These are phyloP conservation scores for Trichoderma reesei DNA, from an alignment of 495 filamentous ascomycete genomes.

Conservation along the genomic window DNA sequence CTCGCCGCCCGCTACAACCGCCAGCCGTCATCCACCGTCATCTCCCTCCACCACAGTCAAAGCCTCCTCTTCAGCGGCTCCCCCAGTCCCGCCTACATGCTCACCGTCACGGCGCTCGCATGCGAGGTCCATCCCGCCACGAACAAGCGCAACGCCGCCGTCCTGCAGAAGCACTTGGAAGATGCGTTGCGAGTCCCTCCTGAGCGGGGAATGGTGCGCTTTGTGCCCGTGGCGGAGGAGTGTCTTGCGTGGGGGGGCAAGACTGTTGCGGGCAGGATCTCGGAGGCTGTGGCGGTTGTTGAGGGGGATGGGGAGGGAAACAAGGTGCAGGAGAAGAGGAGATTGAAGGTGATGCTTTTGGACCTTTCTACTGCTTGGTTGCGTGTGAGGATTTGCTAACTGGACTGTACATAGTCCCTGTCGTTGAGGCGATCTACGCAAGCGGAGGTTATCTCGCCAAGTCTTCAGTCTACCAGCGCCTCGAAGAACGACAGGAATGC, in stretches of 20 bases:
- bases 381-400: neutral
- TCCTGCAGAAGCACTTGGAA: constrained; percentile 61
- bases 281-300: constrained; percentile 39
- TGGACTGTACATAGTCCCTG: neutral
- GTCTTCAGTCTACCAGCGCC: neutral
- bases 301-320: neutral
- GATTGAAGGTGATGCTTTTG: neutral
- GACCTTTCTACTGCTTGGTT: neutral
- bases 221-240: constrained; percentile 57
- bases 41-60: constrained; percentile 64
- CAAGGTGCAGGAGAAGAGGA: neutral
- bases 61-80: constrained; percentile 64
- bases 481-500: neutral
- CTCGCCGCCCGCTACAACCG: constrained; percentile 65
- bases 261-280: constrained; percentile 59
- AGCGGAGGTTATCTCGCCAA: neutral
- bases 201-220: constrained; percentile 59
- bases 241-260: constrained; percentile 59
- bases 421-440: neutral
- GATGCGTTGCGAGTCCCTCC: constrained; percentile 54
- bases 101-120: constrained; percentile 67
- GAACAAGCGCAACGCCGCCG: constrained; percentile 72
- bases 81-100: constrained; percentile 68
- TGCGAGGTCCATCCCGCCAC: constrained; percentile 59
- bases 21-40: constrained; percentile 58